A percentile compares a stretch with the other conserved stretches of the same genome.
Conservation (phyloP, 2,329 filamentous ascomycete species). For the Diaporthe ilicicola region DNA sequence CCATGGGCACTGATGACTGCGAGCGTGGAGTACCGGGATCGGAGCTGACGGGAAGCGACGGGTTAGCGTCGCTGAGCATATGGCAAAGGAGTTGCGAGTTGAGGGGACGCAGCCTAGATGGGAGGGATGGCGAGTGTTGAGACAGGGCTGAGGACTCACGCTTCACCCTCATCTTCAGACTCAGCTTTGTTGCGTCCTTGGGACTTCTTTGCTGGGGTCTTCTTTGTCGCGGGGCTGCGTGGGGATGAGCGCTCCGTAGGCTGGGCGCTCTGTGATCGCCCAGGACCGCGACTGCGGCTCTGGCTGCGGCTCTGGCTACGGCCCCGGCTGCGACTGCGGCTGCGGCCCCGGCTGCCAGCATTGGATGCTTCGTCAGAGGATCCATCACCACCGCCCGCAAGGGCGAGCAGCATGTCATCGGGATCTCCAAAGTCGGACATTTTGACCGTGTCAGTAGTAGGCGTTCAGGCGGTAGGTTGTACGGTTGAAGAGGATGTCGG, state of each 20-base stretch:
- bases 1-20: constrained; percentile 85
- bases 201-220: constrained; percentile 53
- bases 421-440: constrained; percentile 77
- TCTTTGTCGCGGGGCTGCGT: constrained; percentile 45
- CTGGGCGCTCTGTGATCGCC: constrained; percentile 48
- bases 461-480: background rate
- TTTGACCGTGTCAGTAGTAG: constrained; percentile 37
- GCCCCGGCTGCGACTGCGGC: constrained; percentile 50
- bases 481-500: background rate
- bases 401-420: constrained; percentile 91
- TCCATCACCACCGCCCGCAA: constrained; percentile 78
- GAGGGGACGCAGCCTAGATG: constrained; percentile 4
- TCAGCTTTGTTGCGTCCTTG: constrained; percentile 65
- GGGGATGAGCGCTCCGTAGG: constrained; percentile 32
- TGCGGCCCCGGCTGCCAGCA: constrained; percentile 62
- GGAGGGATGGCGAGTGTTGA: constrained; percentile 24
- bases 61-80: constrained; percentile 29
- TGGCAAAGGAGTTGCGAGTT: background rate
- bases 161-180: constrained; percentile 80
- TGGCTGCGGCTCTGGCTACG: constrained; percentile 42
- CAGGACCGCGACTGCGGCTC: constrained; percentile 14
- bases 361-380: constrained; percentile 66
- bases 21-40: constrained; percentile 66
- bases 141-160: constrained; percentile 65
- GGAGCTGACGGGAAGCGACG: constrained; percentile 23